Conservation (phyloP, 1,284 basidiomycete species). For the Rhodotorula sp. region DNA sequence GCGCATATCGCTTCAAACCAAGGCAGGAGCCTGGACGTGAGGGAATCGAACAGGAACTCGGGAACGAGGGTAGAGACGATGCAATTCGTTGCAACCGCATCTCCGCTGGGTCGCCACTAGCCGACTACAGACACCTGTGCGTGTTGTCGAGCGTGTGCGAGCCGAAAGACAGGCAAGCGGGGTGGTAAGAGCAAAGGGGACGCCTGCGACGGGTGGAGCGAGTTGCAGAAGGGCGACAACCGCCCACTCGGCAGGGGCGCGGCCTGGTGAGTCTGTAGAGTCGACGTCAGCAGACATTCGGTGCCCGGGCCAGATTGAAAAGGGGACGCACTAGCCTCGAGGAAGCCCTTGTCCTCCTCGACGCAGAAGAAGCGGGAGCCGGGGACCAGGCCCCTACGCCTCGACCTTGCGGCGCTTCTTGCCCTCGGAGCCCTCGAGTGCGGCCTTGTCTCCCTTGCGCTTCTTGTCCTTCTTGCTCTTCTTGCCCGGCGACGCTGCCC, state of each 20-base stretch:
- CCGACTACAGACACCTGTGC: too few species aligned
- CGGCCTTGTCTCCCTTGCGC: slow-evolving; percentile 25
- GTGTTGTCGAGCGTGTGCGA: too few species aligned
- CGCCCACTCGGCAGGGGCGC: neutral
- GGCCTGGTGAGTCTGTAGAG: neutral
- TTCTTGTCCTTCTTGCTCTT: slow-evolving; percentile 25
- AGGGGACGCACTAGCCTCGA: too few species aligned
- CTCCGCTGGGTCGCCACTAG: too few species aligned
- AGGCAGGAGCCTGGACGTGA: too few species aligned
- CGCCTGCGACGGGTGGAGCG: neutral
- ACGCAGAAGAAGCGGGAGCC: neutral
- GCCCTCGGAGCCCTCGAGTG: slow-evolving; percentile 1
- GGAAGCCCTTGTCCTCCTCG: neutral
- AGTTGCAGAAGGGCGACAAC: neutral
- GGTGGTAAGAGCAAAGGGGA: neutral
- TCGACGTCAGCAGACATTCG: neutral
- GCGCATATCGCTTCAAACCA: too few species aligned
- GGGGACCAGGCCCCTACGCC: neutral
- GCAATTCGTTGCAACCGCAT: too few species aligned
- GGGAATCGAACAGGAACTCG: too few species aligned
- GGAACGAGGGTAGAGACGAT: too few species aligned
- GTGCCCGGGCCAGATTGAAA: too few species aligned
- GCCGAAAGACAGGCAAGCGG: too few species aligned
- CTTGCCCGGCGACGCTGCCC: neutral
- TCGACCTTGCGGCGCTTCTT: slow-evolving; percentile 31